Percentiles rank a stretch among this genome's conserved stretches.
Evolutionary conservation across 2,329 filamentous ascomycete genomes (phyloP).

Genomic region (Chaetomiaceae sp.): DNA sequence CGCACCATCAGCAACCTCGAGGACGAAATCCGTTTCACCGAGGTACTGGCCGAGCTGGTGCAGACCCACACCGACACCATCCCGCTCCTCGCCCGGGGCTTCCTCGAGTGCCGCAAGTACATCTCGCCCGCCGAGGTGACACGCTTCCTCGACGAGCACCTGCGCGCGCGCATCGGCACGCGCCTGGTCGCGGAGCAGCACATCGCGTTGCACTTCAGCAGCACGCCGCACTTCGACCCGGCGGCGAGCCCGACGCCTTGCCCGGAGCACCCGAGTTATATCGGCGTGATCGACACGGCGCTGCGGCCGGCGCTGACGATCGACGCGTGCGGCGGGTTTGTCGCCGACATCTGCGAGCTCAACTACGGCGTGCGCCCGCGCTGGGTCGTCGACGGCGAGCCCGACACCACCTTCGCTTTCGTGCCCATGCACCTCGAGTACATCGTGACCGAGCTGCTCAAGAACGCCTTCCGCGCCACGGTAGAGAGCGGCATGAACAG

Average conservation of each 20-base stretch:
- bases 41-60: conserved; percentile 91
- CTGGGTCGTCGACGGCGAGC: conserved; percentile 76
- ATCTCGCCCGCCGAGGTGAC: conserved; percentile 80
- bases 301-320: conserved; percentile 76
- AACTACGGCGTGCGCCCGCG: conserved; percentile 85
- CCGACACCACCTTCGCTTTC: conserved; percentile 83
- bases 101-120: conserved; percentile 88
- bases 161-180: conserved; percentile 90
- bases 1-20: conserved; percentile 67
- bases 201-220: conserved; percentile 74
- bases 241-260: conserved; percentile 44
- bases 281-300: conserved; percentile 91
- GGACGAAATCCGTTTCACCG: conserved; percentile 86
- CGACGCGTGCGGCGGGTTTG: conserved; percentile 78
- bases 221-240: conserved; percentile 62
- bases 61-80: conserved; percentile 94
- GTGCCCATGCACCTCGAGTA: conserved; percentile 96
- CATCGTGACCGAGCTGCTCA: conserved; percentile 91
- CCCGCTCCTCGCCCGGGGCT: conserved; percentile 82
- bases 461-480: conserved; percentile 92
- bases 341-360: conserved; percentile 93
- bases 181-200: conserved; percentile 94
- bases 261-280: conserved; percentile 59
- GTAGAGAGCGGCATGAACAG: conserved; percentile 74
- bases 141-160: conserved; percentile 83